phyloP scores from a whole-genome alignment of 2,329 filamentous ascomycete species.

The Sclerotinia borealis region DNA sequence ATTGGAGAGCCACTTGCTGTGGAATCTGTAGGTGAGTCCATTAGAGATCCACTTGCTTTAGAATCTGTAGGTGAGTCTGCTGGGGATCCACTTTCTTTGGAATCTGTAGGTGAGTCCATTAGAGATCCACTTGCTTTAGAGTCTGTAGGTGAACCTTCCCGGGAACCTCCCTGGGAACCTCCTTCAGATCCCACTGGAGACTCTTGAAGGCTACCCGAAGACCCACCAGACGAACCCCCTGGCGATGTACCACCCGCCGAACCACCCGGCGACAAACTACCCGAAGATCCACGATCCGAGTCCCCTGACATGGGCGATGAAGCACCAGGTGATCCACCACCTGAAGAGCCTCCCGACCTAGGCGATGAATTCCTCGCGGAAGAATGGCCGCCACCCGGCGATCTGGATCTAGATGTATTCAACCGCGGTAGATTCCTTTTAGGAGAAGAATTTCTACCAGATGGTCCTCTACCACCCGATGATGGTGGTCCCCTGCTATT shows the following conservation, averaged over 20 bases:
- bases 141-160: neutral
- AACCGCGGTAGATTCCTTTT: neutral
- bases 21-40: neutral
- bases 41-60: neutral
- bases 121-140: neutral
- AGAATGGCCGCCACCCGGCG: neutral
- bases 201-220: too few relatives aligned
- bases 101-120: neutral
- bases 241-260: neutral
- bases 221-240: neutral
- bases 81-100: neutral
- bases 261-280: neutral
- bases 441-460: too few relatives aligned
- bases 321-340: neutral
- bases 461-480: neutral
- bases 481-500: neutral
- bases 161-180: too few relatives aligned
- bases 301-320: neutral
- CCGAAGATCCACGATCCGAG: neutral
- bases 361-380: neutral
- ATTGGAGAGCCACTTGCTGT: neutral
- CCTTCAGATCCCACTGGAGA: too few relatives aligned
- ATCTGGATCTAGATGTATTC: neutral
- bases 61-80: neutral
- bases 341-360: neutral